Evolutionary conservation across 108 stramenopile species (phyloP), one percentile per base, ranked within the genome.

Genomic region (Nitzschia sp.): DNA sequence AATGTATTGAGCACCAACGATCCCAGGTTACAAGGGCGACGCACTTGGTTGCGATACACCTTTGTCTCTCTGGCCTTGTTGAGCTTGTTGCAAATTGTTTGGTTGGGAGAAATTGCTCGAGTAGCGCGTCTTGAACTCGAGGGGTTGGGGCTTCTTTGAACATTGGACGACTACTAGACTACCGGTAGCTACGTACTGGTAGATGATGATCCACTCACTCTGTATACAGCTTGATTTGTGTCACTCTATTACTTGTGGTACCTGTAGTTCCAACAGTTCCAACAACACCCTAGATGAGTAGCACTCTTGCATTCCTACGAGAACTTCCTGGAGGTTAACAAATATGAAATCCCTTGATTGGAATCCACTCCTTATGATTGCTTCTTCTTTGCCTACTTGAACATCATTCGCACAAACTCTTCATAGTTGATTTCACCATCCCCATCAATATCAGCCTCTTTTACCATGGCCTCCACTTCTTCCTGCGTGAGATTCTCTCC

Each of bases 401-500:
- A 76, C 64, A 70, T 81, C 75, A 69, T 81, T 57, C 48, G 57
- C 11, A 63, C 74, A 59, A 81, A 81, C 34, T 80, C 69, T 19
- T 73, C 38, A 38, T 79, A 73, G 57, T 79, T 69, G 63, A 73
- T 79, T 64, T 79, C 29, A 34, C 68, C 68, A 63, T 79, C 99
- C 17, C 99, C 99, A 84, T 99, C 99, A 69, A 98, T 97, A 77
- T 99, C 99, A 22, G 99, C 99, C 73, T 99, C 99, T 65, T 98
- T 92, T 73, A 99, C 98, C 99, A 99, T 99, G 76, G 98, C 99
- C 64, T 98, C 97, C 57, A 98, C 97, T 71, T 99, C 99, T 79
- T 99, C 98, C 63, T 98, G 97, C 17, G 99, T 98, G 46, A 99
- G 96, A 82, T 99, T 99, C 84, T 99, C 99, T 62, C 99, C 99